Evolutionary conservation across 345 rosid genomes (phyloP), one percentile per base, ranked within the genome.

Genomic region (Populus davidiana): DNA sequence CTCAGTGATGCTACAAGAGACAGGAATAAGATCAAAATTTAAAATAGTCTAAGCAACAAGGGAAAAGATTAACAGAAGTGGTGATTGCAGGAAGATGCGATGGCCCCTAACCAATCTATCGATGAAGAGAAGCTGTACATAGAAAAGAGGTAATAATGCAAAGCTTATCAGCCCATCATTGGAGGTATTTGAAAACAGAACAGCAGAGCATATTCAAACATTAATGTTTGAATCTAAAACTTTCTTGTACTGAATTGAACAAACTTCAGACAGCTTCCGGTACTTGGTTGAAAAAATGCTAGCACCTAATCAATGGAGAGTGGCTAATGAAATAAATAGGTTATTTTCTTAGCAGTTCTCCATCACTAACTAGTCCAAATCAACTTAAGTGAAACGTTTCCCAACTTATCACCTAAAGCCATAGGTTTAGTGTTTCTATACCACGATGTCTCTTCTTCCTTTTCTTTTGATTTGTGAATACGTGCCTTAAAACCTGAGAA

Each of bases 1-100:
- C 84, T 86, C 87, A 87, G 27, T 59, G 93, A 85, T 72, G 85
- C 97, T 96, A 82, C 70, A 85, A 8, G 70, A 78, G 21, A 82
- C 63, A 56, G 72, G 73, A 49, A 39, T 44, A 38, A 20, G n/a
- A 31, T 5, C 8, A 38, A 52, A 29, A 66, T 27, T 44, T 13
- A n/a, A 56, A 8, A 54, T 29, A 52, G 16, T 27, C 14, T 68
- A 73, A 66, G 63, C 75, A 70, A 33, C n/a, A 47, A 73, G n/a
- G 25, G 41, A 44, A 36, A 35, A 43, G 56, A 73, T 14, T 41
- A 49, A 65, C 59, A 27, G n/a, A 36, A 49, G 27, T 52, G 25
- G 52, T 68, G 73, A n/a, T 23, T 64, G 71, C 23, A 5, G 18
- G 25, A 14, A 38, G 25, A 11, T 36, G 67, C 38, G 68, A 72